phyloP scores from a whole-genome alignment of 2,329 filamentous ascomycete genomes.

The Didymella exigua region DNA sequence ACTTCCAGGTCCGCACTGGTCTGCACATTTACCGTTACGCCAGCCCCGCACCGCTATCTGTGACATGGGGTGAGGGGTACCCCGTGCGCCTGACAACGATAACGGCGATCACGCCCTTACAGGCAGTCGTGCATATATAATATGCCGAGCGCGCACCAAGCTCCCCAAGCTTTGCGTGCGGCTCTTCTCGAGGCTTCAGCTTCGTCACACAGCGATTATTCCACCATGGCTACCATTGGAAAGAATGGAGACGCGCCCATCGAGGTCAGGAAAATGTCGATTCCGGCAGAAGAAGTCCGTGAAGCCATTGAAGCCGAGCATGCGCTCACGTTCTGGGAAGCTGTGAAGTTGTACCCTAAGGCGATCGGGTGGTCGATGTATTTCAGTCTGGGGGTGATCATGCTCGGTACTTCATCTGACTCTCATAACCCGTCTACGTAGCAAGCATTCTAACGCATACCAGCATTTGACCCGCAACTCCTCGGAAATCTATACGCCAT shows the following conservation, averaged over 20 bases:
- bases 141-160: constrained; percentile 11
- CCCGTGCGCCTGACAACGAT: constrained; percentile 5
- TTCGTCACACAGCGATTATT: not conserved
- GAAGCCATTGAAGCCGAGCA: constrained; percentile 46
- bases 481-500: constrained; percentile 67
- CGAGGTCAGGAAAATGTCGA: constrained; percentile 10
- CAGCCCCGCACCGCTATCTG: constrained; percentile 13
- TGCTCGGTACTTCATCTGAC: constrained; percentile 51
- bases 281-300: constrained; percentile 35
- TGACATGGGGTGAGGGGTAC: constrained; percentile 10
- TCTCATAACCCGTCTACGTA: not conserved
- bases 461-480: constrained; percentile 67
- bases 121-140: constrained; percentile 3
- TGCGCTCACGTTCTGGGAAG: constrained; percentile 43
- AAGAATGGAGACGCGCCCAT: constrained; percentile 11
- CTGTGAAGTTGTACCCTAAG: constrained; percentile 53
- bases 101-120: constrained; percentile 10
- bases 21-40: not conserved
- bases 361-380: constrained; percentile 63
- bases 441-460: not conserved
- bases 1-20: not conserved
- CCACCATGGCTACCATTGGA: constrained; percentile 1
- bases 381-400: constrained; percentile 65
- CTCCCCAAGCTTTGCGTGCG: constrained; percentile 2
- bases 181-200: not conserved